Percentiles rank a stretch among this genome's conserved stretches.
Conservation (phyloP, 116 monocot species). For the Phalaenopsis hybrid region DNA sequence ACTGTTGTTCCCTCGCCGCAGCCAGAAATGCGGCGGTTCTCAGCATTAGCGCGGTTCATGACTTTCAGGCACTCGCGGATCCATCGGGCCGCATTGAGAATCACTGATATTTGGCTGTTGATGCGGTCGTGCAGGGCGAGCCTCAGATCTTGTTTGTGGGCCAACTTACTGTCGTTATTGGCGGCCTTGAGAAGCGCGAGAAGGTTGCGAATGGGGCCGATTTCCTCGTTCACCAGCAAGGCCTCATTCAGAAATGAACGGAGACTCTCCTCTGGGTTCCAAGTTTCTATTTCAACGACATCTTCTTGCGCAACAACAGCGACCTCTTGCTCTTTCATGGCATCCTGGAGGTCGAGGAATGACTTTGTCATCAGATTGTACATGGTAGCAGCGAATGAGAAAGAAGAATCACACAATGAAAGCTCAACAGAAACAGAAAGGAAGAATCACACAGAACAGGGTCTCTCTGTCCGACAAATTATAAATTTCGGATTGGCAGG, state of each 20-base stretch:
- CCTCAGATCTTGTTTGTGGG: slow-evolving; percentile 56
- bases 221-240: slow-evolving; percentile 50
- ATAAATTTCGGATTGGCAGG: too few species aligned
- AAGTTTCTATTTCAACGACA: slow-evolving; percentile 12
- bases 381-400: slow-evolving; percentile 16
- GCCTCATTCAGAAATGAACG: slow-evolving; percentile 66
- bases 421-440: too few species aligned
- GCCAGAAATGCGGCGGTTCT: too few species aligned
- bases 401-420: background rate
- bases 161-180: slow-evolving; percentile 60
- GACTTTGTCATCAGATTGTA: slow-evolving; percentile 76
- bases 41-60: too few species aligned
- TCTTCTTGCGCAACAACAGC: background rate
- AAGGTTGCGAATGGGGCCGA: slow-evolving; percentile 55
- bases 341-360: slow-evolving; percentile 69
- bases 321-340: slow-evolving; percentile 44
- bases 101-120: slow-evolving; percentile 41
- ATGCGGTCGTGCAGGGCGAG: slow-evolving; percentile 45
- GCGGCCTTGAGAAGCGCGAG: slow-evolving; percentile 53
- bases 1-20: too few species aligned
- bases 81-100: too few species aligned
- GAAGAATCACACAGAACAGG: too few species aligned
- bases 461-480: too few species aligned
- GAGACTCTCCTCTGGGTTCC: slow-evolving; percentile 29
- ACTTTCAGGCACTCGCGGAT: too few species aligned